Evolutionary conservation across 208 protist species (phyloP).

Genomic region (Crithidia fasciculata): DNA sequence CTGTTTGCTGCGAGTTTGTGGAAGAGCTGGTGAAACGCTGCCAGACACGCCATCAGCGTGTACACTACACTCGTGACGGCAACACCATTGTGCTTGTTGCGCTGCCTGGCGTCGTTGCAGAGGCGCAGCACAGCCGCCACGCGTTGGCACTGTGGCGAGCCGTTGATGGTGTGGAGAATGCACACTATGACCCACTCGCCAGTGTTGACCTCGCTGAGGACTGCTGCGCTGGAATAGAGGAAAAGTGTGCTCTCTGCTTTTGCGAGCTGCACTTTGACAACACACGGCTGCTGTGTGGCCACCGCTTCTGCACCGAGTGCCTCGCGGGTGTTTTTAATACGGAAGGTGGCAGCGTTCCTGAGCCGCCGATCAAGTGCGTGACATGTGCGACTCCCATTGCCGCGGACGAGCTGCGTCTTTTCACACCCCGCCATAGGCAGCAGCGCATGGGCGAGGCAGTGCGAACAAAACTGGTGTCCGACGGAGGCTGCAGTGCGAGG

Average conservation of each 20-base stretch:
- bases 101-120: not conserved
- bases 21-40: not conserved
- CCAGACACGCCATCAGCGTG: not conserved
- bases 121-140: not conserved
- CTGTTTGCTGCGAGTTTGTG: not conserved
- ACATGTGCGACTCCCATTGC: not conserved
- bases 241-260: no score
- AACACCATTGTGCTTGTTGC: conserved; percentile 3
- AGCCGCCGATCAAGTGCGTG: conserved; percentile 2
- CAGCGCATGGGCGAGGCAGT: not conserved
- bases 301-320: conserved; percentile 12
- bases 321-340: conserved; percentile 6
- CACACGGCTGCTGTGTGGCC: conserved; percentile 4
- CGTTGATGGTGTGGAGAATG: conserved; percentile 9
- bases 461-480: not conserved
- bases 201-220: no score
- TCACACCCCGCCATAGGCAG: not conserved
- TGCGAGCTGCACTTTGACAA: not conserved
- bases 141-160: conserved; percentile 7
- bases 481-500: not conserved
- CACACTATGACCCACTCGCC: conserved; percentile 12
- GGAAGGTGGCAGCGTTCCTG: conserved; percentile 1
- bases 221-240: no score
- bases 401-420: conserved; percentile 3
- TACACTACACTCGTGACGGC: not conserved